Evolutionary conservation across 2,329 filamentous ascomycete species (phyloP).

Genomic region (Pochonia chlamydosporia): DNA sequence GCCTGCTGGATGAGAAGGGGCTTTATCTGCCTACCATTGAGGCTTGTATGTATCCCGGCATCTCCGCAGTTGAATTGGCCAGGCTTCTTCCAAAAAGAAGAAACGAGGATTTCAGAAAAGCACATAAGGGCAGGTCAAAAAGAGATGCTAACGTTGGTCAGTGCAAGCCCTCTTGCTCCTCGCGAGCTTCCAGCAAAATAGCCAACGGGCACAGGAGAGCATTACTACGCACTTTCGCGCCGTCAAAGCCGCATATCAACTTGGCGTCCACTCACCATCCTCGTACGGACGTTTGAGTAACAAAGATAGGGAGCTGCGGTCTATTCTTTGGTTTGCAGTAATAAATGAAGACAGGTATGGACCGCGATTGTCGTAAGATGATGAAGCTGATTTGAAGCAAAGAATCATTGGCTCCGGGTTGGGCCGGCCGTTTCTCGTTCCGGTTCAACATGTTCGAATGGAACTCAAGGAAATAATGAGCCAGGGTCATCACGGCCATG

Average conservation of each 20-base stretch:
- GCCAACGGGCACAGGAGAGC: slow-evolving; percentile 26
- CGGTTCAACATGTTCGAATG: slow-evolving; percentile 9
- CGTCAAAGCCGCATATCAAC: slow-evolving; percentile 26
- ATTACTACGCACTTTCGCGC: slow-evolving; percentile 23
- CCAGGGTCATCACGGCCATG: background rate
- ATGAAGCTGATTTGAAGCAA: background rate
- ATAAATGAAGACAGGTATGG: slow-evolving; percentile 22
- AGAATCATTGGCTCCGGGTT: slow-evolving; percentile 16
- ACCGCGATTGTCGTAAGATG: background rate
- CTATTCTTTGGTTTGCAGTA: slow-evolving; percentile 24
- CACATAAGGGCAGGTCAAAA: no score
- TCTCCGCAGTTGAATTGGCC: background rate
- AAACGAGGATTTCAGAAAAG: no score
- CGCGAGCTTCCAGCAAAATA: slow-evolving; percentile 27
- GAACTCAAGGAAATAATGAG: slow-evolving; percentile 7
- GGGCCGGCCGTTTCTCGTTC: slow-evolving; percentile 16
- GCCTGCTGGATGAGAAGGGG: slow-evolving; percentile 19
- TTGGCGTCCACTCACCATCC: slow-evolving; percentile 26
- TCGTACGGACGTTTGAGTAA: slow-evolving; percentile 17
- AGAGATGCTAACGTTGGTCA: slow-evolving; percentile 5
- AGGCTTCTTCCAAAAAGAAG: no score
- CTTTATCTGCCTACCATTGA: slow-evolving; percentile 17
- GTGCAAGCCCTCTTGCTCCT: slow-evolving; percentile 27
- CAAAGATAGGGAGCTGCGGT: slow-evolving; percentile 19
- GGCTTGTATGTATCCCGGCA: slow-evolving; percentile 8